Conservation (phyloP, 805 yeast species). For the Candida wancherniae region DNA sequence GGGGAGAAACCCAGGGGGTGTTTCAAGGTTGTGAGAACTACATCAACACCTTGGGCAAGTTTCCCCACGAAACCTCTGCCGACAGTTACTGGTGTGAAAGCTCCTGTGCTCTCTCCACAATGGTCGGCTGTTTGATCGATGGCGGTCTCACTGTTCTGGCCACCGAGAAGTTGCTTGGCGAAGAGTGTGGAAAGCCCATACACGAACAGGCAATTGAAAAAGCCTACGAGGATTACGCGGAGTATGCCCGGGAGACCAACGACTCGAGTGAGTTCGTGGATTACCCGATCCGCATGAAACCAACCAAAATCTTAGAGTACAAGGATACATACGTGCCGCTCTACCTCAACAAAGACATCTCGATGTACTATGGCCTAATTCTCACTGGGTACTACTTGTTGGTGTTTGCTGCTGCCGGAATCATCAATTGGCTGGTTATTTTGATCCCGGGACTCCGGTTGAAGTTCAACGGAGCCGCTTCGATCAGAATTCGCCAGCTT, state of each 20-base stretch:
- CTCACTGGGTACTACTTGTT: slow-evolving; percentile 6
- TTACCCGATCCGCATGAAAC: neutral
- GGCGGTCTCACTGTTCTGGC: neutral
- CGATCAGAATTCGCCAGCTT: slow-evolving; percentile 1
- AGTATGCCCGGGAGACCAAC: too few relatives aligned
- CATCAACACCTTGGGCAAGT: slow-evolving; percentile 1
- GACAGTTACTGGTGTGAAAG: neutral
- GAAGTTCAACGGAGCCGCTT: slow-evolving; percentile 1
- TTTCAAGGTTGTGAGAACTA: slow-evolving; percentile 2
- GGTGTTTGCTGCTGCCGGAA: slow-evolving; percentile 1
- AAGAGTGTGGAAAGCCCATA: neutral
- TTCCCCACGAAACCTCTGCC: neutral
- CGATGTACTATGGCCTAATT: slow-evolving; percentile 18
- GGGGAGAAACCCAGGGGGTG: neutral
- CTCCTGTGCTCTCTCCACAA: neutral
- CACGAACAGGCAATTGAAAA: neutral
- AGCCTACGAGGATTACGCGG: neutral
- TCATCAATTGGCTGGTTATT: slow-evolving; percentile 4
- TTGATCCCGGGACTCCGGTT: slow-evolving; percentile 3
- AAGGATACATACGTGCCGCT: neutral
- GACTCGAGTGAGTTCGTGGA: neutral
- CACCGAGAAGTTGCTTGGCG: neutral
- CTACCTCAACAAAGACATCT: slow-evolving; percentile 3
- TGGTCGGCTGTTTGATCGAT: slow-evolving; percentile 2
- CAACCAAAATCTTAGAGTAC: neutral